These are phyloP conservation scores for Pezicula radicicola DNA, from an alignment of 2,329 filamentous ascomycete species.

Conservation along the genomic window DNA sequence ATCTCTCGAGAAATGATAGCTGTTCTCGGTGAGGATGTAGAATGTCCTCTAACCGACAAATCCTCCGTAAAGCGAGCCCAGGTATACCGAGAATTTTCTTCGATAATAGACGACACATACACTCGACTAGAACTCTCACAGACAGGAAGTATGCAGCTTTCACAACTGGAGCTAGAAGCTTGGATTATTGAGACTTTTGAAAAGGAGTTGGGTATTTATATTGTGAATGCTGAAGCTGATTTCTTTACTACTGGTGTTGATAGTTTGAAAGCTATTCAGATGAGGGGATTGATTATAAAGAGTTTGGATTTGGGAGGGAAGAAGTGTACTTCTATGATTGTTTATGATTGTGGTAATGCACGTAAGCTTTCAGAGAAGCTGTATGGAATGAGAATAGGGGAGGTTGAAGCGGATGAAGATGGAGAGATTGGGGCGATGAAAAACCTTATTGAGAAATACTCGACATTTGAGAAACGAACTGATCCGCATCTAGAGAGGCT, in stretches of 20 bases:
- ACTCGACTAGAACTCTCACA: slow-evolving; percentile 19
- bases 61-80: slow-evolving; percentile 49
- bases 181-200: slow-evolving; percentile 25
- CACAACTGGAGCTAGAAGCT: slow-evolving; percentile 24
- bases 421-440: slow-evolving; percentile 35
- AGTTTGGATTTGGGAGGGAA: slow-evolving; percentile 43
- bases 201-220: not conserved
- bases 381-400: slow-evolving; percentile 33
- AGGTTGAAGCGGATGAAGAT: slow-evolving; percentile 22
- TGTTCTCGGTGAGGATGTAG: slow-evolving; percentile 39
- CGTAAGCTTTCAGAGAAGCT: slow-evolving; percentile 41
- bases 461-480: slow-evolving; percentile 23
- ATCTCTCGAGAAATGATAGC: slow-evolving; percentile 51
- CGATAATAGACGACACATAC: slow-evolving; percentile 36
- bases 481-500: slow-evolving; percentile 15
- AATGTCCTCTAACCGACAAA: slow-evolving; percentile 50
- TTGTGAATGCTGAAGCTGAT: slow-evolving; percentile 40
- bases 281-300: slow-evolving; percentile 48
- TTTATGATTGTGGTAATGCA: slow-evolving; percentile 54
- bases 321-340: slow-evolving; percentile 49
- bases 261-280: slow-evolving; percentile 54
- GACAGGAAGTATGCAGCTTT: slow-evolving; percentile 12
- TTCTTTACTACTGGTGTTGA: slow-evolving; percentile 58
- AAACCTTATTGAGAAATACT: slow-evolving; percentile 39
- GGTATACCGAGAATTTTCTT: slow-evolving; percentile 42